phyloP scores from a whole-genome alignment of 352 stramenopile genomes.

The Phytopythium vexans region DNA sequence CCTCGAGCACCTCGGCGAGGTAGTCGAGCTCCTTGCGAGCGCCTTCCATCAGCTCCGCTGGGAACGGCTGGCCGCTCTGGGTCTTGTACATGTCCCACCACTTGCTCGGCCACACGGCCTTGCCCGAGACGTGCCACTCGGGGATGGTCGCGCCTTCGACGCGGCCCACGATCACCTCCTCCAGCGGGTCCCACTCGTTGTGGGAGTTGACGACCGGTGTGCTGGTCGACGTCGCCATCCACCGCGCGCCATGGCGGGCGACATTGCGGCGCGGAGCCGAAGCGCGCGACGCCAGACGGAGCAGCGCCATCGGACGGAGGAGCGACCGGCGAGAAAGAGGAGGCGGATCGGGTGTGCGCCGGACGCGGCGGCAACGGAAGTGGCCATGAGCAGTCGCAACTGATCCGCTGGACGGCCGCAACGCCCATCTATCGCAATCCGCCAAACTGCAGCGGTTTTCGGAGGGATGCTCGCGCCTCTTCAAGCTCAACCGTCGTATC shows the following conservation, averaged over 20 bases:
- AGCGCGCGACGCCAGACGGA: background rate
- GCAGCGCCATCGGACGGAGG: slow-evolving; percentile 1
- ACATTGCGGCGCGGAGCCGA: too few species aligned
- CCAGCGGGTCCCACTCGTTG: slow-evolving; percentile 89
- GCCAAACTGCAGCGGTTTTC: background rate
- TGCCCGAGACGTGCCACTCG: slow-evolving; percentile 89
- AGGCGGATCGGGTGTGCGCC: background rate
- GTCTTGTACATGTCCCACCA: slow-evolving; percentile 92
- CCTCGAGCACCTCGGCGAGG: slow-evolving; percentile 77
- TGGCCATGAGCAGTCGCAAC: background rate
- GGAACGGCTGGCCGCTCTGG: slow-evolving; percentile 75
- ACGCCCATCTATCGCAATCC: slow-evolving; percentile 1
- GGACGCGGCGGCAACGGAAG: background rate
- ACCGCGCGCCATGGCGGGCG: too few species aligned
- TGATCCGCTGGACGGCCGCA: slow-evolving; percentile 1
- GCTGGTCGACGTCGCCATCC: slow-evolving; percentile 15
- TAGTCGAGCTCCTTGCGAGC: slow-evolving; percentile 86
- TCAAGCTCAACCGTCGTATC: slow-evolving; percentile 9
- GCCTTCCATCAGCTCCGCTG: slow-evolving; percentile 66
- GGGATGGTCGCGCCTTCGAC: slow-evolving; percentile 88
- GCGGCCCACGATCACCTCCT: slow-evolving; percentile 89
- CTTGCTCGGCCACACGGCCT: slow-evolving; percentile 86
- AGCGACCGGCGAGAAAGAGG: background rate
- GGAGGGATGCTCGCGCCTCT: slow-evolving; percentile 5
- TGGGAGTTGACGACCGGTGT: slow-evolving; percentile 87